Evolutionary conservation across 2,329 filamentous ascomycete species (phyloP).

Genomic region (Monosporascus sp.): DNA sequence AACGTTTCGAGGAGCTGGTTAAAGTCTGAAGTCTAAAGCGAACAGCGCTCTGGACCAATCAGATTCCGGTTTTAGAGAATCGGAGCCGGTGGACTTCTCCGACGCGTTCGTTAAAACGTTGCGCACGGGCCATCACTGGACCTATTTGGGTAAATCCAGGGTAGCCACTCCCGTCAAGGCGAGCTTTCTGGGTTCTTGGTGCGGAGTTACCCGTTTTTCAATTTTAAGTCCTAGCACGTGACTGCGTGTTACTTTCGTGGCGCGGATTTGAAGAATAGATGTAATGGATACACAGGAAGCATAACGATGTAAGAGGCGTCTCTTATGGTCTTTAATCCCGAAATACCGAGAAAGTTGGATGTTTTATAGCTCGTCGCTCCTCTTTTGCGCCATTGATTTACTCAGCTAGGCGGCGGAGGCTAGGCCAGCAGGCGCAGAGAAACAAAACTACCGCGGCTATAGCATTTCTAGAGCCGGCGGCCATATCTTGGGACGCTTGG

Average conservation of each 20-base stretch:
- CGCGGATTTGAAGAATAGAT: background rate
- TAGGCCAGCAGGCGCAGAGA: no score
- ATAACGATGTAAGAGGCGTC: no score
- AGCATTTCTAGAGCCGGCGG: background rate
- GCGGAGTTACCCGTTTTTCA: background rate
- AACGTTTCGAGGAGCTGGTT: no score
- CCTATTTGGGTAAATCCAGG: background rate
- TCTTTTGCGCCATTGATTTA: background rate
- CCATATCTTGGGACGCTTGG: background rate
- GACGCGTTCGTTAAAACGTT: background rate
- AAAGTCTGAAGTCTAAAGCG: background rate
- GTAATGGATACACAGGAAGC: no score
- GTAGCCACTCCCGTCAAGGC: background rate
- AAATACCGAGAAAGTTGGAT: background rate
- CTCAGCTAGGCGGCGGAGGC: no score
- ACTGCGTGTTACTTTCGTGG: constrained; percentile 10
- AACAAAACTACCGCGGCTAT: no score
- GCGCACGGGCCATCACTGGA: background rate
- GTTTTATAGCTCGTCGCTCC: background rate
- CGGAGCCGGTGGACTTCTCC: background rate
- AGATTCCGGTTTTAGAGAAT: background rate
- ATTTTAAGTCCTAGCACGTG: constrained; percentile 6
- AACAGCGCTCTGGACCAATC: background rate
- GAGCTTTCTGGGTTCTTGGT: background rate
- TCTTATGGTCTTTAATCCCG: no score